phyloP scores from a whole-genome alignment of 352 stramenopile genomes.

The Globisporangium recalcitrans region DNA sequence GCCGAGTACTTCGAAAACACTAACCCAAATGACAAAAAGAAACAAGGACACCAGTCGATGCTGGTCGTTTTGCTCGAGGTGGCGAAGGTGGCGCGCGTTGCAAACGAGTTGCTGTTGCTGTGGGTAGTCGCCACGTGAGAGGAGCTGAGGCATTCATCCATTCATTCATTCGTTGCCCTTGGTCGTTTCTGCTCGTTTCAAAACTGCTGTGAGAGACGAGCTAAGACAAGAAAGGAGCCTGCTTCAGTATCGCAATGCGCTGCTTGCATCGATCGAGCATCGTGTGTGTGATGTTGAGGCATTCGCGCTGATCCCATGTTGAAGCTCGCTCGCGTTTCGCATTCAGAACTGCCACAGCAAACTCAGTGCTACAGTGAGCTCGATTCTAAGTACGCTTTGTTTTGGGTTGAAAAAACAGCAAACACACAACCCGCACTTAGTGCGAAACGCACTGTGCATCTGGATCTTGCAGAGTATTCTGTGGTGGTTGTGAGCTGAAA shows the following conservation, averaged over 20 bases:
- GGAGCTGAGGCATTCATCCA: background rate
- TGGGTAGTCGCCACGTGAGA: background rate
- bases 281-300: too few relatives aligned
- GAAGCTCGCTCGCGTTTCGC: background rate
- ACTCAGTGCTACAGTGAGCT: background rate
- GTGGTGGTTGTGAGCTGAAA: slow-evolving; percentile 17
- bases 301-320: background rate
- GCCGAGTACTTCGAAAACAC: background rate
- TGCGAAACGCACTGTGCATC: background rate
- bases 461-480: slow-evolving; percentile 12
- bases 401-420: background rate
- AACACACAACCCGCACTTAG: background rate
- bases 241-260: background rate
- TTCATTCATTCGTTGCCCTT: background rate
- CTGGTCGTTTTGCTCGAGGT: background rate
- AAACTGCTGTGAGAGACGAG: background rate
- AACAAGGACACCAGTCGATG: background rate
- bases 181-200: background rate
- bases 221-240: background rate
- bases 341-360: background rate
- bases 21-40: background rate
- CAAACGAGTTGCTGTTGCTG: background rate
- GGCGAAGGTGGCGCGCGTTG: too few relatives aligned
- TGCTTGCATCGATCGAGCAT: background rate
- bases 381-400: background rate